Evolutionary conservation across 345 rosid species (phyloP).

Genomic region (Brassica nigra): DNA sequence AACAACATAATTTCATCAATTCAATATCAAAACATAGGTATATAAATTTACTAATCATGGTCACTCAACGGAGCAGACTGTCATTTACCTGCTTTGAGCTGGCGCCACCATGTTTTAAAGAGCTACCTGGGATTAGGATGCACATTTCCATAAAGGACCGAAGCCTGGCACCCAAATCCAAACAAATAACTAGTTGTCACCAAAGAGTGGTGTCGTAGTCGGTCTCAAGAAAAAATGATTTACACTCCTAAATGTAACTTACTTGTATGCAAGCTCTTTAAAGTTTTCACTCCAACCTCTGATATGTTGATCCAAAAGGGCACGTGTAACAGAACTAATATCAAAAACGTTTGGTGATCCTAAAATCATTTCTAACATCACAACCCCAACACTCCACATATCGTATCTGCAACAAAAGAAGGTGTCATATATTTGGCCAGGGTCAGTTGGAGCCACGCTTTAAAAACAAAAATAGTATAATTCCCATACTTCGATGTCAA

Average conservation of each 20-base stretch:
- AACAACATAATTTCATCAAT: background rate
- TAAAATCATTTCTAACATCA: conserved; percentile 84
- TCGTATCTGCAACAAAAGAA: conserved; percentile 61
- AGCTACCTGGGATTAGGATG: conserved; percentile 75
- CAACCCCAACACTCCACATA: conserved; percentile 98
- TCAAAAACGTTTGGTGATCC: conserved; percentile 92
- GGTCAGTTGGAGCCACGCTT: conserved; percentile 1
- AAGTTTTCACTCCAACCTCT: conserved; percentile 82
- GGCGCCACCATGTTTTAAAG: conserved; percentile 55
- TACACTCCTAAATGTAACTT: conserved; percentile 33
- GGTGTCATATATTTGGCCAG: conserved; percentile 10
- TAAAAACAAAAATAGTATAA: conserved; percentile 10
- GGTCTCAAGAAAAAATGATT: conserved; percentile 6
- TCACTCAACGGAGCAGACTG: background rate
- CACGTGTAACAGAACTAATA: conserved; percentile 61
- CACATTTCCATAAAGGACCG: conserved; percentile 91
- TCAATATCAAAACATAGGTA: background rate
- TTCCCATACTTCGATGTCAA: conserved; percentile 60
- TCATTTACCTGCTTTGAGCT: conserved; percentile 39
- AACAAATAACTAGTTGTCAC: conserved; percentile 10
- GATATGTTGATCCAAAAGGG: conserved; percentile 81
- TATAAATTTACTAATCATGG: background rate
- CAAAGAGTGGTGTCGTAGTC: background rate
- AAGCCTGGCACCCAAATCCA: conserved; percentile 53
- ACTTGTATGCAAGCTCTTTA: conserved; percentile 93